Evolutionary conservation across 495 filamentous ascomycete genomes (phyloP).

Genomic region (Acidiella bohemica): DNA sequence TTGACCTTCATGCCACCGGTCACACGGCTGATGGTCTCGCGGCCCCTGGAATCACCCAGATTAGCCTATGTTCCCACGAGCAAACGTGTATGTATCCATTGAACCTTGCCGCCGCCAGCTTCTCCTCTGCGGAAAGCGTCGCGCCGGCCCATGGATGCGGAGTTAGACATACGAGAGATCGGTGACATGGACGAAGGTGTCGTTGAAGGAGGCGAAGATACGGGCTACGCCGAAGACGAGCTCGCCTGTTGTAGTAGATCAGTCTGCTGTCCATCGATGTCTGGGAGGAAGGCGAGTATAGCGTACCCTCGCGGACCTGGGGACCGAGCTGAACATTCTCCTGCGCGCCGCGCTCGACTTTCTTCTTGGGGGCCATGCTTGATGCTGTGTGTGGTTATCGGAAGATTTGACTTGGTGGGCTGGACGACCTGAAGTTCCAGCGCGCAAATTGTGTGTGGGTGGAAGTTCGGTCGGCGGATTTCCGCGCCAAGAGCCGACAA

Average conservation of each 20-base stretch:
- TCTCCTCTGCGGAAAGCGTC: no score
- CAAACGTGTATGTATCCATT: conserved; percentile 1
- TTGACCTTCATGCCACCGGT: conserved; percentile 99
- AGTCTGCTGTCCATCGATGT: background rate
- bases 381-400: conserved; percentile 1
- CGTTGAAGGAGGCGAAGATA: conserved; percentile 99
- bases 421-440: no score
- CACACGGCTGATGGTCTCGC: conserved; percentile 98
- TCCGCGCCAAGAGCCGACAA: no score
- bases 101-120: no score
- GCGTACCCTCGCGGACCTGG: conserved; percentile 74
- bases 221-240: conserved; percentile 97
- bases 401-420: no score
- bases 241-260: conserved; percentile 47
- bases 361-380: conserved; percentile 51
- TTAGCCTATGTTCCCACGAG: conserved; percentile 38
- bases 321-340: conserved; percentile 99
- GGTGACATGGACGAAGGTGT: conserved; percentile 98
- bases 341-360: conserved; percentile 56
- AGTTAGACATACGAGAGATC: conserved; percentile 84
- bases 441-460: conserved; percentile 9
- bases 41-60: conserved; percentile 69
- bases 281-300: background rate
- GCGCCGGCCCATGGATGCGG: no score
- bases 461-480: no score